Percentiles rank a stretch among this genome's conserved stretches.
phyloP scores from a whole-genome alignment of 306 rosid genomes.

The Gleditsia sinensis region DNA sequence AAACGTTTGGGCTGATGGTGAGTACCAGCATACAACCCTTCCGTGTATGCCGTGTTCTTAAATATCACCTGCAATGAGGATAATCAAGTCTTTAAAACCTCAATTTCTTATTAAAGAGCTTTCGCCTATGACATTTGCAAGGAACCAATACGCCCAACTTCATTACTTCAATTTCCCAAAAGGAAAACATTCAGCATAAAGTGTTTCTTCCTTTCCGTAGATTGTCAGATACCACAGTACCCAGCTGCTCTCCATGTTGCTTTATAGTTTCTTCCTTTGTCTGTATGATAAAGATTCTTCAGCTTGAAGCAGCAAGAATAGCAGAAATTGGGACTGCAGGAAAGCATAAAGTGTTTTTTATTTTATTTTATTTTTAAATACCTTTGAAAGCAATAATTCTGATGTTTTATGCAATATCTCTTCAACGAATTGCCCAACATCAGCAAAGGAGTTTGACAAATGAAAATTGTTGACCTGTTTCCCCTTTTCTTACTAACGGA shows the following conservation, averaged over 20 bases:
- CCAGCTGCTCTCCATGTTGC: slow-evolving; percentile 68
- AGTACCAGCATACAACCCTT: slow-evolving; percentile 86
- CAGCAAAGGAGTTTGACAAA: slow-evolving; percentile 45
- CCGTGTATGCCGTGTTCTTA: slow-evolving; percentile 81
- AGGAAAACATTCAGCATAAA: too few relatives aligned
- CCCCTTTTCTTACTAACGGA: slow-evolving; percentile 49
- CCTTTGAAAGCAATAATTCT: slow-evolving; percentile 73
- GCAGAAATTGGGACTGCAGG: not conserved
- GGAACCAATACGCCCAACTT: slow-evolving; percentile 8
- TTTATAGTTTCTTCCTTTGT: slow-evolving; percentile 60
- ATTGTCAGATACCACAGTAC: slow-evolving; percentile 57
- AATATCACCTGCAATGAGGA: slow-evolving; percentile 62
- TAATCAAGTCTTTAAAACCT: slow-evolving; percentile 17
- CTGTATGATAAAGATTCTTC: slow-evolving; percentile 47
- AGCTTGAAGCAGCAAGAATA: slow-evolving; percentile 5
- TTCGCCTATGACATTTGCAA: not conserved
- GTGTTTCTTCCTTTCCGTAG: slow-evolving; percentile 56
- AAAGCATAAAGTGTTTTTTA: not conserved
- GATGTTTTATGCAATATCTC: slow-evolving; percentile 78
- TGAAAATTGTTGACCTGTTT: slow-evolving; percentile 46
- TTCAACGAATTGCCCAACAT: slow-evolving; percentile 74
- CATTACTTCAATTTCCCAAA: not conserved
- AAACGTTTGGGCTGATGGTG: slow-evolving; percentile 47
- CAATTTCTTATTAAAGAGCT: slow-evolving; percentile 2
- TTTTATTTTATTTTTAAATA: slow-evolving; percentile 62